A percentile compares a stretch with the other conserved stretches of the same genome.
These are phyloP conservation scores for Periconia macrospinosa DNA, from an alignment of 2,329 filamentous ascomycete genomes.

Conservation along the genomic window DNA sequence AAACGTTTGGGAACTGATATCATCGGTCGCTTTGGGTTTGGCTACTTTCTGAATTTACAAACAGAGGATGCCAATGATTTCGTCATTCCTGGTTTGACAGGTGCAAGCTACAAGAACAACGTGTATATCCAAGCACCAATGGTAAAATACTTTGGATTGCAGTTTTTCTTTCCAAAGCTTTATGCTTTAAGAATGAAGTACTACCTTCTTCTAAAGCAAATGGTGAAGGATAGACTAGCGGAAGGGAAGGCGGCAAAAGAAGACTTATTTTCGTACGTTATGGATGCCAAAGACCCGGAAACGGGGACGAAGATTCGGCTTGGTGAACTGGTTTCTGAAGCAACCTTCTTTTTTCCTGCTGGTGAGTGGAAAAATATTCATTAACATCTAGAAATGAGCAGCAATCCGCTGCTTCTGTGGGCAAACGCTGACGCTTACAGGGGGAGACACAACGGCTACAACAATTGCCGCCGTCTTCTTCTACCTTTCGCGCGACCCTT, in stretches of 20 bases:
- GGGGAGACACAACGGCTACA: conserved; percentile 35
- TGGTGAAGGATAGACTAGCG: conserved; percentile 1
- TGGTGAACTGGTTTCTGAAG: conserved; percentile 13
- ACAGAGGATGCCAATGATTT: conserved; percentile 19
- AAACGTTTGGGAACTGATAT: conserved; percentile 37
- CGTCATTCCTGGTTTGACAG: conserved; percentile 8
- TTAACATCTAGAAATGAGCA: too few relatives aligned
- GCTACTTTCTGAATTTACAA: conserved; percentile 28
- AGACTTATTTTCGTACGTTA: conserved; percentile 44
- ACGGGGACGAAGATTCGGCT: conserved; percentile 30
- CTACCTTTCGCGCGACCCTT: conserved; percentile 38
- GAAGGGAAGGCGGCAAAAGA: conserved; percentile 18
- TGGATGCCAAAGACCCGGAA: conserved; percentile 43
- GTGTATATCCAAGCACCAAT: conserved; percentile 1
- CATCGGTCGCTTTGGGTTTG: conserved; percentile 43
- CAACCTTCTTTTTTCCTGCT: conserved; percentile 11
- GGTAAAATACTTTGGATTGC: background rate
- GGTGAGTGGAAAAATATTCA: conserved; percentile 30
- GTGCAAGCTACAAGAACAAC: background rate
- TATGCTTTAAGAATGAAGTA: conserved; percentile 4
- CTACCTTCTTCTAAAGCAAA: background rate
- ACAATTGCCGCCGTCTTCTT: conserved; percentile 29
- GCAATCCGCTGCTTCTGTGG: too few relatives aligned
- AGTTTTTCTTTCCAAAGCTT: background rate
- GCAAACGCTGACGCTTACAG: conserved; percentile 10